phyloP scores from a whole-genome alignment of 306 rosid species.

The Quercus robur region DNA sequence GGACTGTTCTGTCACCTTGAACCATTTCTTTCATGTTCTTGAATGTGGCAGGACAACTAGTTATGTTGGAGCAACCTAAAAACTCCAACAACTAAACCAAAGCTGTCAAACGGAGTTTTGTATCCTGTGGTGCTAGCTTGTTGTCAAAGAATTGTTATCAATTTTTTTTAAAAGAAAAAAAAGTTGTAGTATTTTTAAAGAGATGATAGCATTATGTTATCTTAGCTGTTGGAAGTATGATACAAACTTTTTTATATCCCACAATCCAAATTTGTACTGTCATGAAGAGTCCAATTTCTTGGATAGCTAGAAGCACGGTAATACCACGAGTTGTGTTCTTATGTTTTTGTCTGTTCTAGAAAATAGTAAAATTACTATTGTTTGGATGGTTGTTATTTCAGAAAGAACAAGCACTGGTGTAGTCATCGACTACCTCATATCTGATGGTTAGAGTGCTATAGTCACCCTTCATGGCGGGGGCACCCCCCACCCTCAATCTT shows the following conservation, averaged over 20 bases:
- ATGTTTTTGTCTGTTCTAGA: not conserved
- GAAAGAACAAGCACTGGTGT: not conserved
- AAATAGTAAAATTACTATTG: not conserved
- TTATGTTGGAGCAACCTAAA: not conserved
- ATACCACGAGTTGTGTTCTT: not conserved
- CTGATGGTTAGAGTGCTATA: not conserved
- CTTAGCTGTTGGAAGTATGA: not conserved
- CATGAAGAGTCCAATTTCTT: not conserved
- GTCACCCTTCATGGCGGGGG: no score
- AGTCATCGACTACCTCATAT: not conserved
- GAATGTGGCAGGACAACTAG: not conserved
- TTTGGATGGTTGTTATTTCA: not conserved
- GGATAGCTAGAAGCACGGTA: not conserved
- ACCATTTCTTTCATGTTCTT: not conserved
- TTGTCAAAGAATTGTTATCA: not conserved
- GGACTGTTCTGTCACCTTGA: not conserved
- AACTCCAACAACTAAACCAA: not conserved
- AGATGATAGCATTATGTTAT: not conserved
- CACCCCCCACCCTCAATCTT: no score
- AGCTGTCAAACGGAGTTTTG: not conserved
- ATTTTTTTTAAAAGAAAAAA: not conserved
- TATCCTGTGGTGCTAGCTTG: not conserved
- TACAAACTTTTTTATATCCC: not conserved
- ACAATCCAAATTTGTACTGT: not conserved
- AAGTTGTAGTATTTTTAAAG: not conserved